phyloP scores from a whole-genome alignment of 2,329 filamentous ascomycete species.

The Colletotrichum lentis region DNA sequence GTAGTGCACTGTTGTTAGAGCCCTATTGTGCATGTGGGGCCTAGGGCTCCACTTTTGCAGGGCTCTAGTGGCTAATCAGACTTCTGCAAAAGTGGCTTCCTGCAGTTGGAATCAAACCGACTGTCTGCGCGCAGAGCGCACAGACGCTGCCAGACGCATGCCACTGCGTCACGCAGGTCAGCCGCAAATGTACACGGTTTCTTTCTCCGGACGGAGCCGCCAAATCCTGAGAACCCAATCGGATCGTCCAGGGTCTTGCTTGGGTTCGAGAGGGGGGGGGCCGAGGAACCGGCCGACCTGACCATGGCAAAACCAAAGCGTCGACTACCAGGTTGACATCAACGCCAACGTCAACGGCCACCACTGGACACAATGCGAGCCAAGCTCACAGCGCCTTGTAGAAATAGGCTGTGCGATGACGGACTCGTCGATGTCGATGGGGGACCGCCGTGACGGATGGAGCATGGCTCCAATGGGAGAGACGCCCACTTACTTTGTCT shows the following conservation, averaged over 20 bases:
- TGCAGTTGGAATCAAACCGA: too few species aligned
- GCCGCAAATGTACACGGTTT: constrained; percentile 15
- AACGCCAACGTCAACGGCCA: constrained; percentile 13
- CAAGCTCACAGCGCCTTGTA: constrained; percentile 1
- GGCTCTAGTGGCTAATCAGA: too few species aligned
- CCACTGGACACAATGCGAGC: constrained; percentile 7
- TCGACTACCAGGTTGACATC: constrained; percentile 9
- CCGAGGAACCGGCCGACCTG: neutral
- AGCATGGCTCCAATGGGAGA: constrained; percentile 1
- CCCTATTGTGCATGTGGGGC: too few species aligned
- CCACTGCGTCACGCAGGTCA: too few species aligned
- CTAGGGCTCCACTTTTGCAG: too few species aligned
- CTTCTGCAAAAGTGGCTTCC: too few species aligned
- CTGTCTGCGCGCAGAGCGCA: too few species aligned
- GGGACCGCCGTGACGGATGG: neutral
- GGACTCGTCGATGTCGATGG: neutral
- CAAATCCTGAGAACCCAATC: constrained; percentile 8
- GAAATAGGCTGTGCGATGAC: too few species aligned
- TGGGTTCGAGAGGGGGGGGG: neutral
- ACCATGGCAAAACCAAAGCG: constrained; percentile 12
- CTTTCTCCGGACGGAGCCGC: constrained; percentile 16
- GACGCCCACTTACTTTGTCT: neutral
- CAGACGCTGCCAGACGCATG: too few species aligned
- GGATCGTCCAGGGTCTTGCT: neutral
- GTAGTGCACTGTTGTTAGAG: too few species aligned